Evolutionary conservation across 148 eudicot genomes (phyloP).

Genomic region (Rhododendron griersonianum): DNA sequence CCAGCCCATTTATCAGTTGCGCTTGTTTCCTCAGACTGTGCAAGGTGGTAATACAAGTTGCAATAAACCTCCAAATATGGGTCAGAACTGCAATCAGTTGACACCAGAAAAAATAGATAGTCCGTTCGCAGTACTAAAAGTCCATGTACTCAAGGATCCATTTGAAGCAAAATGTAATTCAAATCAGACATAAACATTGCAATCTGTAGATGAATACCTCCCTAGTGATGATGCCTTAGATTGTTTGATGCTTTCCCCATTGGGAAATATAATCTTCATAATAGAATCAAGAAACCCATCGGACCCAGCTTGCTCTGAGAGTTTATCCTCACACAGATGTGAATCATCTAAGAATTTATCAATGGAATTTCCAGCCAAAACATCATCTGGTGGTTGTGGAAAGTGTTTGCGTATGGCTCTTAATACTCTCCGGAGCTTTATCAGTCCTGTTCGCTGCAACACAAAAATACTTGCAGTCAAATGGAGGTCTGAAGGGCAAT

Average conservation of each 20-base stretch:
- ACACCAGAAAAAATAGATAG: constrained; percentile 7
- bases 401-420: constrained; percentile 96
- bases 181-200: not conserved
- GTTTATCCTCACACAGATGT: constrained; percentile 75
- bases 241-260: constrained; percentile 43
- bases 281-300: constrained; percentile 65
- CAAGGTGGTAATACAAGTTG: constrained; percentile 87
- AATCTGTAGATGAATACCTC: constrained; percentile 41
- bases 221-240: constrained; percentile 34
- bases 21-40: constrained; percentile 84
- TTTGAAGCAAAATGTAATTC: constrained; percentile 8
- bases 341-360: constrained; percentile 87
- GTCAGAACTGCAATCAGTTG: constrained; percentile 64
- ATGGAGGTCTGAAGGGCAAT: constrained; percentile 9
- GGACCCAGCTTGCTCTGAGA: constrained; percentile 84
- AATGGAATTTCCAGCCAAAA: constrained; percentile 71
- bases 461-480: constrained; percentile 19
- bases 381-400: constrained; percentile 84
- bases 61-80: constrained; percentile 85
- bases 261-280: constrained; percentile 48
- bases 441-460: constrained; percentile 71
- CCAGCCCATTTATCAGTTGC: constrained; percentile 99
- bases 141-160: not conserved
- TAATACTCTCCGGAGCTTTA: constrained; percentile 86
- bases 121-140: not conserved